Conservation (phyloP, 176 grass and related monocot species). For the Saccharum officinarum region DNA sequence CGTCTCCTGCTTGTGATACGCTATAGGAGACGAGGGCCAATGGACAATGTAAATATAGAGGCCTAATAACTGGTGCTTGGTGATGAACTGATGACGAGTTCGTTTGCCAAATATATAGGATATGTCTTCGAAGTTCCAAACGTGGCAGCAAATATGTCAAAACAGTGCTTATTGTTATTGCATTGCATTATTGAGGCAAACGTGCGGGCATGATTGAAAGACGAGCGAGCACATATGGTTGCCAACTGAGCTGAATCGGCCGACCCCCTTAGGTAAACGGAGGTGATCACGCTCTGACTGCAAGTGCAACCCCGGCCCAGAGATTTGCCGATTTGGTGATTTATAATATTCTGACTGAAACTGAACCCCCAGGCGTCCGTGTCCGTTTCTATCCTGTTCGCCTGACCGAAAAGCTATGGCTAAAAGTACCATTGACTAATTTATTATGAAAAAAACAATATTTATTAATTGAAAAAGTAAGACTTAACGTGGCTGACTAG, state of each 20-base stretch:
- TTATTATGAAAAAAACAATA: too few relatives aligned
- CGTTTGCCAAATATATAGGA: constrained; percentile 27
- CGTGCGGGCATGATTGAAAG: constrained; percentile 15
- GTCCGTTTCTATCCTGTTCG: too few relatives aligned
- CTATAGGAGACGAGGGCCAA: background rate
- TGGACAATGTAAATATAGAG: background rate
- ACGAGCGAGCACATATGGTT: background rate
- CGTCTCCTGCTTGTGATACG: background rate
- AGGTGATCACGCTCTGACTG: constrained; percentile 17
- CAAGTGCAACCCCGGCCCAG: background rate
- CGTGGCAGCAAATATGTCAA: constrained; percentile 43
- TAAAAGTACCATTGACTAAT: too few relatives aligned
- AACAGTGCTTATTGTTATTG: background rate
- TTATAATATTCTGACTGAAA: too few relatives aligned
- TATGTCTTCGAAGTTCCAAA: constrained; percentile 8
- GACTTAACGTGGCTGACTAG: too few relatives aligned
- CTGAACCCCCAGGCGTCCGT: too few relatives aligned
- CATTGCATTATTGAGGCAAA: constrained; percentile 12
- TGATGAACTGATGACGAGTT: background rate
- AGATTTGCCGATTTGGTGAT: background rate
- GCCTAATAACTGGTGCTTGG: too few relatives aligned
- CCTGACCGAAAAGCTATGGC: too few relatives aligned
- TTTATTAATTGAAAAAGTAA: too few relatives aligned
- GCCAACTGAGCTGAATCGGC: constrained; percentile 12
- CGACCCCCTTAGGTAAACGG: background rate